Conservation (phyloP, 2,329 filamentous ascomycete species). For the Aspergillus luchuensis region DNA sequence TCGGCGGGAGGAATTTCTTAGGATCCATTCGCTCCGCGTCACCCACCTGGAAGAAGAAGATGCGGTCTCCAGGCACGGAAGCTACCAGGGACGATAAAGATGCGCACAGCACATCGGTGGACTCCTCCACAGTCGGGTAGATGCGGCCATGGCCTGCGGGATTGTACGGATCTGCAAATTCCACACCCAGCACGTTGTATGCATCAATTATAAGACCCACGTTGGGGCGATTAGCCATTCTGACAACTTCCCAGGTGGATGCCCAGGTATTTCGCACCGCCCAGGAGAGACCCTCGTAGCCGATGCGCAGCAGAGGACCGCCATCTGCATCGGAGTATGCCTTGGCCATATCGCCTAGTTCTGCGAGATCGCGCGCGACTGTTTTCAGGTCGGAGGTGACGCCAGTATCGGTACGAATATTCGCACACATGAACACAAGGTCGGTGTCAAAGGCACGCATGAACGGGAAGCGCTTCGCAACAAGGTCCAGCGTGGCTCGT, state of each 20-base stretch:
- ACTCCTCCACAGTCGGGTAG: slow-evolving; percentile 29
- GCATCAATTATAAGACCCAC: slow-evolving; percentile 37
- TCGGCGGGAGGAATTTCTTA: slow-evolving; percentile 21
- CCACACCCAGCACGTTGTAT: slow-evolving; percentile 37
- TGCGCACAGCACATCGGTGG: slow-evolving; percentile 25
- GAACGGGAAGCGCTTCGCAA: slow-evolving; percentile 38
- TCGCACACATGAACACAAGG: slow-evolving; percentile 40
- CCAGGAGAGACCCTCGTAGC: slow-evolving; percentile 39
- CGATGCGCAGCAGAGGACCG: slow-evolving; percentile 33
- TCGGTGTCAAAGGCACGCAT: slow-evolving; percentile 41
- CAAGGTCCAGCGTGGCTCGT: slow-evolving; percentile 25
- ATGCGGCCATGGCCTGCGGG: slow-evolving; percentile 33
- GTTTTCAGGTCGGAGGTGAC: slow-evolving; percentile 35
- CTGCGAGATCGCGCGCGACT: slow-evolving; percentile 34
- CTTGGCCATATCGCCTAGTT: slow-evolving; percentile 36
- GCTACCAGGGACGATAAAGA: slow-evolving; percentile 29
- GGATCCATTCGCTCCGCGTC: slow-evolving; percentile 35
- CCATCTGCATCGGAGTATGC: slow-evolving; percentile 31
- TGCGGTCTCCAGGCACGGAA: slow-evolving; percentile 34
- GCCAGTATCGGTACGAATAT: slow-evolving; percentile 31
- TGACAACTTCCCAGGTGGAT: slow-evolving; percentile 36
- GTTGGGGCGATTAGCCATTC: slow-evolving; percentile 34
- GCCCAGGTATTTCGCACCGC: slow-evolving; percentile 38
- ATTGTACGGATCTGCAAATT: slow-evolving; percentile 37
- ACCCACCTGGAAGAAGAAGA: slow-evolving; percentile 38